phyloP scores from a whole-genome alignment of 1,284 basidiomycete genomes.

The Sanguinoderma infundibulare region DNA sequence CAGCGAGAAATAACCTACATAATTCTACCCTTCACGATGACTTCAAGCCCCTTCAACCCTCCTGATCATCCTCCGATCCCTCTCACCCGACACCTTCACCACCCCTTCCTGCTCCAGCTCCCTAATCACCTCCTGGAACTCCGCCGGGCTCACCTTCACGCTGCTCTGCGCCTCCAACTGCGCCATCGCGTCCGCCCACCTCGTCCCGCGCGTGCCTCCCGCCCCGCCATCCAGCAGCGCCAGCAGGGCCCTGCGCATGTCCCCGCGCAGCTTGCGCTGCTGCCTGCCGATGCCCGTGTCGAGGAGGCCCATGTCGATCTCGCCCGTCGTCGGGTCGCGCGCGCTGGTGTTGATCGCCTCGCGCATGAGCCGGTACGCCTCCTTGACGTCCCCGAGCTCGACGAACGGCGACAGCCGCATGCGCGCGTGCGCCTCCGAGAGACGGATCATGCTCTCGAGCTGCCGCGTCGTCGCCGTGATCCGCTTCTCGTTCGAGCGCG shows the following conservation, averaged over 20 bases:
- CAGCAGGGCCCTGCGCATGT: slow-evolving; percentile 83
- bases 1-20: neutral
- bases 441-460: slow-evolving; percentile 97
- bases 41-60: slow-evolving; percentile 40
- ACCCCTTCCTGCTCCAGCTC: slow-evolving; percentile 82
- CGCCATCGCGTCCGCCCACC: slow-evolving; percentile 81
- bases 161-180: slow-evolving; percentile 80
- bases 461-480: slow-evolving; percentile 99
- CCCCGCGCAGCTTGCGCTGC: slow-evolving; percentile 82
- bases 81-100: slow-evolving; percentile 84
- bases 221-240: slow-evolving; percentile 63
- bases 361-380: slow-evolving; percentile 92
- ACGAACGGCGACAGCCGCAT: slow-evolving; percentile 92
- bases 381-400: slow-evolving; percentile 86
- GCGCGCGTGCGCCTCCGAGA: slow-evolving; percentile 94
- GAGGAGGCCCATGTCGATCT: slow-evolving; percentile 95
- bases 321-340: slow-evolving; percentile 93
- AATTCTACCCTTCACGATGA: neutral
- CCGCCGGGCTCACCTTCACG: slow-evolving; percentile 73
- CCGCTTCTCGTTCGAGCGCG: slow-evolving; percentile 86
- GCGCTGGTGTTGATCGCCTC: slow-evolving; percentile 94
- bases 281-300: slow-evolving; percentile 92
- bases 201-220: slow-evolving; percentile 65
- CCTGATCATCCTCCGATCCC: slow-evolving; percentile 83
- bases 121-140: slow-evolving; percentile 85